A percentile compares a stretch with the other conserved stretches of the same genome.
phyloP scores from a whole-genome alignment of 352 stramenopile species.

The Phytophthora meadii region DNA sequence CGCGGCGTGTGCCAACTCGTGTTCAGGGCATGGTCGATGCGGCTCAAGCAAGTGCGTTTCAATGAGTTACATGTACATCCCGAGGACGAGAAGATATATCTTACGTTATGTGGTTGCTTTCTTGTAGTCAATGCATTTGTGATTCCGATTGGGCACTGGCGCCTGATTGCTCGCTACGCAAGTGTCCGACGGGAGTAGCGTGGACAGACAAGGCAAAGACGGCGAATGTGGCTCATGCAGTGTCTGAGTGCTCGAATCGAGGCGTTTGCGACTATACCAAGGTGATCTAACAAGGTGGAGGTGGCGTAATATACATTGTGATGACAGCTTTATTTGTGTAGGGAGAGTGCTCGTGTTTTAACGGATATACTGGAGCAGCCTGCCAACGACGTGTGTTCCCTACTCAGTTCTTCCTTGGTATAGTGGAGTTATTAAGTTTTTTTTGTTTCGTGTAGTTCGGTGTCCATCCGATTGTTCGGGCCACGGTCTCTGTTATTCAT shows the following conservation, averaged over 20 bases:
- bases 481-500: slow-evolving; percentile 67
- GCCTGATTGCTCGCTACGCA: slow-evolving; percentile 73
- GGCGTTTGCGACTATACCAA: slow-evolving; percentile 69
- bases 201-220: slow-evolving; percentile 85
- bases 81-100: background rate
- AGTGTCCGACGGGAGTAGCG: slow-evolving; percentile 70
- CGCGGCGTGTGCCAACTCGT: slow-evolving; percentile 65
- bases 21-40: slow-evolving; percentile 65
- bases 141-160: slow-evolving; percentile 67
- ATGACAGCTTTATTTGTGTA: slow-evolving; percentile 12
- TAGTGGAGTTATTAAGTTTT: background rate
- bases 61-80: no score
- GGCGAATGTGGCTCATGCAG: slow-evolving; percentile 59
- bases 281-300: slow-evolving; percentile 10
- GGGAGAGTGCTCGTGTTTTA: slow-evolving; percentile 68
- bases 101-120: background rate
- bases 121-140: slow-evolving; percentile 68
- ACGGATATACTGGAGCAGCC: slow-evolving; percentile 60
- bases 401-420: background rate
- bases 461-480: slow-evolving; percentile 72
- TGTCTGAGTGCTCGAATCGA: slow-evolving; percentile 67
- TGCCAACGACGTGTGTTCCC: slow-evolving; percentile 60
- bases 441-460: slow-evolving; percentile 37
- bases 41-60: slow-evolving; percentile 50
- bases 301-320: background rate